Evolutionary conservation across 352 stramenopile species (phyloP), one percentile per base, ranked within the genome.

Genomic region (Phytophthora sojae): DNA sequence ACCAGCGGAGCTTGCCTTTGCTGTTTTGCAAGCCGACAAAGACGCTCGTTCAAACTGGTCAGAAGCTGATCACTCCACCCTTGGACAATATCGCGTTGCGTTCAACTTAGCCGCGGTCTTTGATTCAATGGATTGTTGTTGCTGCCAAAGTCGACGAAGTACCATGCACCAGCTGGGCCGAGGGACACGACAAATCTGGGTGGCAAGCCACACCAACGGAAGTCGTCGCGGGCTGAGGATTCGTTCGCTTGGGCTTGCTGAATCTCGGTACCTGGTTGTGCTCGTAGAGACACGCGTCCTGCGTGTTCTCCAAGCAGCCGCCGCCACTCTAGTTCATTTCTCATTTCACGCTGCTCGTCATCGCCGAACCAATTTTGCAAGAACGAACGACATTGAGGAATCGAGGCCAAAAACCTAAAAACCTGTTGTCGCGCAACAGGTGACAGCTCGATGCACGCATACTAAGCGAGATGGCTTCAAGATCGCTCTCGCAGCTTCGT

Each of bases 201-300:
- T 56, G 49, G 49, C 49, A 56, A 56, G 23, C 21, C 25, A 56
- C 49, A 56, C 49, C 49, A 37, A 35, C 49, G 49, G 49, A 56
- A 56, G 21, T 21, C 17, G 23, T 35, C 49, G 49, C 49, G 49
- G 12, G 21, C 23, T 21, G 23, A 37, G 49, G 49, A 56, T 35
- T 39, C 23, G 11, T 56, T 37, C 12, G 49, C 21, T n/a, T 12
- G 8, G 8, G 23, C 25, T 2, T 11, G 11, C 9, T 5, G 49
- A 56, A 39, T 35, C 49, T 56, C 25, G 23, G 3, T 35, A 37
- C 45, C 29, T 52, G 17, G 21, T 21, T 26, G n/a, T n/a, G 42
- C n/a, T 52, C n/a, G 45, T 35, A 35, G 49, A 56, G 8, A 35
- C 49, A 12, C 23, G 23, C 9, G 9, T 3, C 26, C 26, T 30